Evolutionary conservation across 352 stramenopile genomes (phyloP), one percentile per base, ranked within the genome.

Genomic region (Phytopythium sindhum): DNA sequence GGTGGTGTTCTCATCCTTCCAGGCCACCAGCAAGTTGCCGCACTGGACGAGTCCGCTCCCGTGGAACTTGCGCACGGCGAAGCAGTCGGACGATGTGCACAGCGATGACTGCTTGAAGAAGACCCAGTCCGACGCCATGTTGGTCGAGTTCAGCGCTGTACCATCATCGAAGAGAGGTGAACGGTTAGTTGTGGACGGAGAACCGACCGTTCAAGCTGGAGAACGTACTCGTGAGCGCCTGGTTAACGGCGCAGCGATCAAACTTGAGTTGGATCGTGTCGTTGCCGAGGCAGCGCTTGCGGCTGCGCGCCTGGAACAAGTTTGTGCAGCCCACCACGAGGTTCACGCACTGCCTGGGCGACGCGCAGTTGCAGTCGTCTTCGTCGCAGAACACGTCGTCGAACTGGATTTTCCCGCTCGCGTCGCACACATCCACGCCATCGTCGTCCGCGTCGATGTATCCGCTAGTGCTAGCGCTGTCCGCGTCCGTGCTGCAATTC

Each of bases 381-480:
- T 76, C 65, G 48, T 86, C 77, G 44, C 86, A 95, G 60, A 95
- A 91, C 14, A 95, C 80, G 59, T 95, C 86, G 64, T 93, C 86
- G 33, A 92, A 69, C 65, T 93, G 83, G 53, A 95, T 89, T 14
- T 68, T 63, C 35, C 81, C 80, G 15, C 62, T 54, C 0, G 64
- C 66, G 51, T 91, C 68, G 60, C 86, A 95, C 56, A 95, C 86
- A 29, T 75, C 35, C 7, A 84, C 26, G 26, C 57, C 24, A 56
- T 56, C 45, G 35, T 73, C 60, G 21, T 56, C 44, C 31, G 61
- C 23, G 31, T 37, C 47, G 17, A 29, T 21, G 45, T 14, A n/a
- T 39, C 39, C 63, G 54, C 35, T 61, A 45, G 19, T 26, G 47
- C 63, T 72, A 41, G 55, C 21, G 12, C 29, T 50, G 48, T 47